Evolutionary conservation across 129 eudicot genomes (phyloP).

Genomic region (Pulicaria dysenterica): DNA sequence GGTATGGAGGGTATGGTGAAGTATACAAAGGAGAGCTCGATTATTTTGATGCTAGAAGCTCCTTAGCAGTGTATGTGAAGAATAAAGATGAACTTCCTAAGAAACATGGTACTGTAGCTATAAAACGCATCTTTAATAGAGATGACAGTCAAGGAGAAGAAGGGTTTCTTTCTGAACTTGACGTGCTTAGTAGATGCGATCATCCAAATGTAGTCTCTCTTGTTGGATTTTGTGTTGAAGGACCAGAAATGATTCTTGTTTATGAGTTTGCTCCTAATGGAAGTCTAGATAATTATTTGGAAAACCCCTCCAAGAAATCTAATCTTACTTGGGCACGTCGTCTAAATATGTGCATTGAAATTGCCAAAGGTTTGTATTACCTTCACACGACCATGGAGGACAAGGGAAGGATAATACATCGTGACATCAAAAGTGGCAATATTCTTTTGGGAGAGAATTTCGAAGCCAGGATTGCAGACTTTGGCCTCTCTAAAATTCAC

Average conservation of each 20-base stretch:
- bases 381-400: not conserved
- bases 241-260: not conserved
- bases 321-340: not conserved
- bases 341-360: not conserved
- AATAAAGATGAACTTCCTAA: not conserved
- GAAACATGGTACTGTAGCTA: not conserved
- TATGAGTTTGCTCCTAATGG: constrained; percentile 6
- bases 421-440: not conserved
- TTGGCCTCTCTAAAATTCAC: constrained; percentile 1
- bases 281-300: not conserved
- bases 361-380: not conserved
- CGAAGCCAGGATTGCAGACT: constrained; percentile 5
- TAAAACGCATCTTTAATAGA: not conserved
- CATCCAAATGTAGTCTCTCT: not conserved
- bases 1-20: not conserved
- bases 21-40: not conserved
- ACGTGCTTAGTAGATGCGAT: not conserved
- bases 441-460: not conserved
- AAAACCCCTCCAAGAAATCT: not conserved
- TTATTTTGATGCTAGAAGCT: not conserved
- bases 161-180: not conserved
- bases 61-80: not conserved
- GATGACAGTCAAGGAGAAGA: not conserved
- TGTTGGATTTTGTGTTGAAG: constrained; percentile 14
- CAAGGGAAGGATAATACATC: constrained; percentile 5